Percentiles rank a stretch among this genome's conserved stretches.
Evolutionary conservation across 1,284 basidiomycete species (phyloP).

Genomic region (Ganoderma lingzhi): DNA sequence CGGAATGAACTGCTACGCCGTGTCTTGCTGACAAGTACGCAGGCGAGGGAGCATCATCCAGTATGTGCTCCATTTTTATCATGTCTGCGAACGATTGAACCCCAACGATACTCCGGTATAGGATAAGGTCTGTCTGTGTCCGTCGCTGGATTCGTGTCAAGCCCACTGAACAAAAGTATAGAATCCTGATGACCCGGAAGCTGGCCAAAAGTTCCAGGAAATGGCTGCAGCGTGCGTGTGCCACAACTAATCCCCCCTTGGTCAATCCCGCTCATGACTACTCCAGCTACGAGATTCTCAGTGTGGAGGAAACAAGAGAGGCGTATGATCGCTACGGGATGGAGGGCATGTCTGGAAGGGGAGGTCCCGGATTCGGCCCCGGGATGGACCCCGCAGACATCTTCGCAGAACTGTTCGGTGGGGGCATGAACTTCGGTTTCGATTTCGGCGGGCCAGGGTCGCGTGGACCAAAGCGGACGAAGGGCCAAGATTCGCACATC

Average conservation of each 20-base stretch:
- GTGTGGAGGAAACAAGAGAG: slow-evolving; percentile 79
- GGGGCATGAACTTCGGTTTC: slow-evolving; percentile 57
- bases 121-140: slow-evolving; percentile 63
- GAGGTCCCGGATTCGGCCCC: slow-evolving; percentile 51
- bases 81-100: slow-evolving; percentile 8
- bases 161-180: slow-evolving; percentile 39
- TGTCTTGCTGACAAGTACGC: slow-evolving; percentile 35
- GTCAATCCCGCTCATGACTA: slow-evolving; percentile 8
- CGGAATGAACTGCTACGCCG: slow-evolving; percentile 23
- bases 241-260: slow-evolving; percentile 33
- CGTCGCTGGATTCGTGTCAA: no score
- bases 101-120: slow-evolving; percentile 37
- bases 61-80: slow-evolving; percentile 56
- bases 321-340: slow-evolving; percentile 87
- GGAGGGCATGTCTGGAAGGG: slow-evolving; percentile 64
- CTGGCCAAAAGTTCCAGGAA: slow-evolving; percentile 86
- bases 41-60: slow-evolving; percentile 92
- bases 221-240: slow-evolving; percentile 89
- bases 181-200: slow-evolving; percentile 83
- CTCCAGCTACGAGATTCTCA: slow-evolving; percentile 85
- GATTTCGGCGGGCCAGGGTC: slow-evolving; percentile 58
- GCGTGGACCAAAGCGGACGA: slow-evolving; percentile 52
- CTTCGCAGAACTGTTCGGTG: slow-evolving; percentile 82
- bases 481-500: slow-evolving; percentile 79
- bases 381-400: slow-evolving; percentile 74